A percentile compares a stretch with the other conserved stretches of the same genome.
Evolutionary conservation across 2,329 filamentous ascomycete species (phyloP).

Genomic region (Phialophora chinensis): DNA sequence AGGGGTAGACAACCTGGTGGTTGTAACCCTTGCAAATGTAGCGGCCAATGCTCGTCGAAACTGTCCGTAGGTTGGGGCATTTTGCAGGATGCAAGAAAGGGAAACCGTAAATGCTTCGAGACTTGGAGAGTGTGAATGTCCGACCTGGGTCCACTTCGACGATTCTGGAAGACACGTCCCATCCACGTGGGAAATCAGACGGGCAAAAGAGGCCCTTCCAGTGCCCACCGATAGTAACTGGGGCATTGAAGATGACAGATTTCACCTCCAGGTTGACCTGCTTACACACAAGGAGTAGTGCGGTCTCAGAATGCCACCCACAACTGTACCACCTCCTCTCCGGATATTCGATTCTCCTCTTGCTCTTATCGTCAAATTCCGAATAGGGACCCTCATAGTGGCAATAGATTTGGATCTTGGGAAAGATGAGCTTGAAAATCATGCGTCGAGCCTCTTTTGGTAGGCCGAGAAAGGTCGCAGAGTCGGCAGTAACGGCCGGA

Average conservation of each 20-base stretch:
- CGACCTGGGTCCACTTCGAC: background rate
- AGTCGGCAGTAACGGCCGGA: background rate
- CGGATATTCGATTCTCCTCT: background rate
- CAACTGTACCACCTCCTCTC: background rate
- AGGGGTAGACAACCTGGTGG: background rate
- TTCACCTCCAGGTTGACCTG: background rate
- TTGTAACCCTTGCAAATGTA: background rate
- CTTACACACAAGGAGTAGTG: background rate
- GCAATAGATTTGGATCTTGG: background rate
- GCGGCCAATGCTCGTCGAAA: background rate
- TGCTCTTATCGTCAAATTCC: background rate
- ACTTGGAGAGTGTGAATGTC: background rate
- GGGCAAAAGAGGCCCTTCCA: background rate
- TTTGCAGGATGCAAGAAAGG: background rate
- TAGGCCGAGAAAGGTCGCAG: background rate
- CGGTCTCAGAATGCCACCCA: background rate
- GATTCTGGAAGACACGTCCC: background rate
- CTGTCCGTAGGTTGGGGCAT: background rate
- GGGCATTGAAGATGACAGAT: background rate
- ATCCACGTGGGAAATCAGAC: background rate
- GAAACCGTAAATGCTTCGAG: background rate
- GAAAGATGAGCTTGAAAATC: background rate
- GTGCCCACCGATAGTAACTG: background rate
- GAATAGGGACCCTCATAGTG: background rate
- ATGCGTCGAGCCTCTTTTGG: background rate